phyloP scores from a whole-genome alignment of 495 filamentous ascomycete species.

The Hypomontagnella monticulosa region DNA sequence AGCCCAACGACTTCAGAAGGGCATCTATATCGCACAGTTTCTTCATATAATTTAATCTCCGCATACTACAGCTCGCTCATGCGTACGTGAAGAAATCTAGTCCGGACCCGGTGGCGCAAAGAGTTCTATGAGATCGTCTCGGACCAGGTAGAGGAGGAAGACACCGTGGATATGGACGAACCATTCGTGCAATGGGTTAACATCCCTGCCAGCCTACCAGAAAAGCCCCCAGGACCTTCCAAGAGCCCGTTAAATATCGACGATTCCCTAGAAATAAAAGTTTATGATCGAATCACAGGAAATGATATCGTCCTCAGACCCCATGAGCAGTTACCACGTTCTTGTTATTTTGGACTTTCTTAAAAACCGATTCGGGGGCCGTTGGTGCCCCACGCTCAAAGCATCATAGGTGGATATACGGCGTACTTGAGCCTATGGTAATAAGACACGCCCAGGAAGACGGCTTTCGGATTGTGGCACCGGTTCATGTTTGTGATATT shows the following conservation, averaged over 20 bases:
- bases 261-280: not conserved
- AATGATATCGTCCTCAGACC: not conserved
- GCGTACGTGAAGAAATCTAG: slow-evolving; percentile 7
- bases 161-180: not conserved
- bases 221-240: not conserved
- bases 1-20: not conserved
- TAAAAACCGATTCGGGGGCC: not conserved
- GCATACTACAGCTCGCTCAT: not conserved
- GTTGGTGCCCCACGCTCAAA: not conserved
- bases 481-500: slow-evolving; percentile 1
- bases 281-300: slow-evolving; percentile 6
- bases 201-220: not conserved
- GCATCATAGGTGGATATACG: not conserved
- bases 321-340: slow-evolving; percentile 1
- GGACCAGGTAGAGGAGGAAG: not conserved
- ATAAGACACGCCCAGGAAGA: not conserved
- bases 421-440: slow-evolving; percentile 5
- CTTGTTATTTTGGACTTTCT: slow-evolving; percentile 2
- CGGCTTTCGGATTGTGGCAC: slow-evolving; percentile 3
- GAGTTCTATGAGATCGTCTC: not conserved
- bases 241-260: not conserved
- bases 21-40: not conserved
- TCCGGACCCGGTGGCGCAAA: not conserved
- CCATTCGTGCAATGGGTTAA: not conserved
- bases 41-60: slow-evolving; percentile 5